Base-by-base conservation (phyloP, 148 eudicot genomes). In the Cornus suecica region DNA sequence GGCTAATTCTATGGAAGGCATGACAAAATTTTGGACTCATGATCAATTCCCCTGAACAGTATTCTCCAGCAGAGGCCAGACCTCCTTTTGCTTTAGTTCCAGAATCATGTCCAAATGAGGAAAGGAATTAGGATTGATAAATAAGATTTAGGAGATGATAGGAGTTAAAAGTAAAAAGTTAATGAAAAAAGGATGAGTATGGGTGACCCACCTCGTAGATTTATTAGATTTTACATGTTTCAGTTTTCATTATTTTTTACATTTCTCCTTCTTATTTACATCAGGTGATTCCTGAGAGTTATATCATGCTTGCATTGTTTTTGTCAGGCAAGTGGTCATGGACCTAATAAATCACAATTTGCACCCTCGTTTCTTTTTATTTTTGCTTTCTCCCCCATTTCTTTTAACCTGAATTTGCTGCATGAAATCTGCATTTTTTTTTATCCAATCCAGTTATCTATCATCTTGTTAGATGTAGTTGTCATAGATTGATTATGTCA, bases 221-320 rank as follows among this genome's bases (percentile, higher is more conserved):
- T 48, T 48, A 16, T 37, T n/a, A n/a, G n/a, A n/a, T n/a, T n/a
- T n/a, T n/a, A n/a, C n/a, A 48, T 48, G 15, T 48, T 3, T 48
- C 54, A 48, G 7, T n/a, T 48, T 13, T 48, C 20, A 14, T n/a
- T n/a, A 48, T 48, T 48, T 11, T 48, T 18, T 91, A 81, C 48
- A 45, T 22, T 76, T 29, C 74, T 30, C 25, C 71, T 48, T 13
- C 15, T 48, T 48, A 4, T 48, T 13, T 48, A 48, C 15, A 48
- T 48, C 20, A 48, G 20, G 15, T 48, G 54, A 16, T 48, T 48
- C 54, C 54, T 66, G 74, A 75, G 75, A 73, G 52, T 31, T 66
- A 24, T 74, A 54, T 32, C 66, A 54, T 56, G 32, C 25, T 63
- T 48, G 18, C 18, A 16, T 48, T 48, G 18, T 48, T 48, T 37